Conservation (phyloP, 2,329 filamentous ascomycete genomes). For the Trichoderma harzianum region DNA sequence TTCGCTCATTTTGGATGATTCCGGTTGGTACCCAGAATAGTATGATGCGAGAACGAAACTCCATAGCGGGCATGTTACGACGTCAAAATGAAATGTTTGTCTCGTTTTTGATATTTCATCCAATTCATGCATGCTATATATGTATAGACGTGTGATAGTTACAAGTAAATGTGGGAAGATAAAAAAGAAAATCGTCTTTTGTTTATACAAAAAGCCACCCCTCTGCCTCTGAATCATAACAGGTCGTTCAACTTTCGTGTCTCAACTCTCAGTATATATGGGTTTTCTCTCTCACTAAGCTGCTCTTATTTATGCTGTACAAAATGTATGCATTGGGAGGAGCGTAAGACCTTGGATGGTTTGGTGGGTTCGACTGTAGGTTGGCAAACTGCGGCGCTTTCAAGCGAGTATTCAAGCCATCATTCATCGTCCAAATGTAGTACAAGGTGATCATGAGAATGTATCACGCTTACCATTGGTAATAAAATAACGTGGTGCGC, state of each 20-base stretch:
- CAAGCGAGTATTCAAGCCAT: background rate
- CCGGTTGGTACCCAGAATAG: background rate
- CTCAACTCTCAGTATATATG: background rate
- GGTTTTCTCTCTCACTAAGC: background rate
- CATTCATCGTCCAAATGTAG: background rate
- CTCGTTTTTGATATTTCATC: background rate
- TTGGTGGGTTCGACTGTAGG: background rate
- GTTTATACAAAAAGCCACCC: slow-evolving; percentile 7
- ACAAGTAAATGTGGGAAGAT: background rate
- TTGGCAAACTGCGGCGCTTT: background rate
- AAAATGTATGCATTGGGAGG: background rate
- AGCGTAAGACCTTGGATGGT: background rate
- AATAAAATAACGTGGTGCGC: background rate
- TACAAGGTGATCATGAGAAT: background rate
- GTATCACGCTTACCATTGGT: background rate
- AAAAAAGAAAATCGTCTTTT: background rate
- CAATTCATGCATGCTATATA: slow-evolving; percentile 13
- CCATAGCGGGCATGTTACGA: background rate
- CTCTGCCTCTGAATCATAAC: background rate
- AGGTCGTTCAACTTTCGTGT: background rate
- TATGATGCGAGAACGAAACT: background rate
- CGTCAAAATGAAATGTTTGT: background rate
- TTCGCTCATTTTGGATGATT: background rate
- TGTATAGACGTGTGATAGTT: background rate
- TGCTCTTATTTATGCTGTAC: background rate